phyloP scores from a whole-genome alignment of 805 yeast species.

The Kuraishia floccosa region DNA sequence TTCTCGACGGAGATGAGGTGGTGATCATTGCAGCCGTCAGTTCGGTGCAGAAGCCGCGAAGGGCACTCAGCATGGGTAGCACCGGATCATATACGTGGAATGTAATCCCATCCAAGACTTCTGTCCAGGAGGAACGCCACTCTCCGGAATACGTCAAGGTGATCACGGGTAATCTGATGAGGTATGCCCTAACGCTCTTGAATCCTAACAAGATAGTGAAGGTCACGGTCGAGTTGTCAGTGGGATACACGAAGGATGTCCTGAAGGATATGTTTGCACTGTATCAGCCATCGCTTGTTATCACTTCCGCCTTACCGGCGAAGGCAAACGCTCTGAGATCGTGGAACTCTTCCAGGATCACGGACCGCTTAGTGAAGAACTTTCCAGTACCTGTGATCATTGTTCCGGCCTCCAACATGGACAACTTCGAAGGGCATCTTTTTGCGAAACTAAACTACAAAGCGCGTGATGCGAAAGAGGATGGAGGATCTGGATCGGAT shows the following conservation, averaged over 20 bases:
- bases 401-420: slow-evolving; percentile 51
- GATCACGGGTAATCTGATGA: slow-evolving; percentile 38
- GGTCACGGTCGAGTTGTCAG: slow-evolving; percentile 48
- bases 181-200: slow-evolving; percentile 34
- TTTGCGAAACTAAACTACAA: slow-evolving; percentile 20
- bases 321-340: slow-evolving; percentile 39
- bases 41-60: slow-evolving; percentile 6
- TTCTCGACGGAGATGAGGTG: slow-evolving; percentile 57
- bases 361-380: slow-evolving; percentile 54
- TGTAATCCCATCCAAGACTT: slow-evolving; percentile 1
- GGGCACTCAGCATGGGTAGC: slow-evolving; percentile 1
- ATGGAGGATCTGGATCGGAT: slow-evolving; percentile 5
- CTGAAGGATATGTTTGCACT: slow-evolving; percentile 47
- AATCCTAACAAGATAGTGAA: slow-evolving; percentile 34
- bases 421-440: slow-evolving; percentile 33
- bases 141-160: slow-evolving; percentile 35
- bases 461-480: slow-evolving; percentile 6
- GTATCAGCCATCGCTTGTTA: slow-evolving; percentile 49
- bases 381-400: slow-evolving; percentile 58
- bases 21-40: slow-evolving; percentile 47
- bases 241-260: slow-evolving; percentile 44
- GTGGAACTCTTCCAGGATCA: slow-evolving; percentile 51
- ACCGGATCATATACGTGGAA: slow-evolving; percentile 1
- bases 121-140: slow-evolving; percentile 24
- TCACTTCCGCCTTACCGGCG: slow-evolving; percentile 42